Base-by-base conservation (phyloP, 2,329 filamentous ascomycete genomes). In the Colletotrichum filicis region DNA sequence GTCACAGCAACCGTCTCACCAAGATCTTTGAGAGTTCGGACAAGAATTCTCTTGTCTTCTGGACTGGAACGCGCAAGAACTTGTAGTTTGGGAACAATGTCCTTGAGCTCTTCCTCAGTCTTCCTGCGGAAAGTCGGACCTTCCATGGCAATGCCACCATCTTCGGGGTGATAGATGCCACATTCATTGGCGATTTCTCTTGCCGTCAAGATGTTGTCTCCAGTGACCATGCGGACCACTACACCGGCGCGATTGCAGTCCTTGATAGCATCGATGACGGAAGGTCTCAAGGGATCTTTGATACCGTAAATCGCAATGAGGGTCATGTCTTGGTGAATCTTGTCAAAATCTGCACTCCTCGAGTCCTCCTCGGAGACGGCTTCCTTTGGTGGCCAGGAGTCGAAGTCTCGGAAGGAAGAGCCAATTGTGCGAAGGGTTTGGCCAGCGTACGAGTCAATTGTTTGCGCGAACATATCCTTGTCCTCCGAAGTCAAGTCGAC, bases 51-150 rank as follows among this genome's bases (percentile, higher is more conserved):
- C 81, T 94, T 94, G 76, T 94, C 92, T 74, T 93, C 91, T 0
- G 92, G 92, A 56, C 90, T 92, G 0, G 92, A 93, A 62, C 92
- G 87, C 32, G 92, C 92, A 57, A 94, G 86, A 22, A 94, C 91
- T 76, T 92, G 91, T 1, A 94, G 85, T 58, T 91, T 88, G 6
- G 89, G 90, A 53, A 92, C 89, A 26, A 90, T 82, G 1, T 84
- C 83, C 64, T 88, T 80, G 79, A 82, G 78, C 19, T 86, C 77
- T 79, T 88, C 60, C 49, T 91, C 91, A 1, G 77, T 78, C 3
- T 85, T 81, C 87, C 89, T 81, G 83, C 91, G 74, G 85, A 93
- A 93, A 83, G 79, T 90, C 79, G 71, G 76, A 0, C 83, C 83
- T 19, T 85, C 82, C 82, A 92, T 91, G 46, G 71, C 71, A 74